Base-by-base conservation (phyloP, 2,329 filamentous ascomycete species). In the Fusarium odoratissimum region DNA sequence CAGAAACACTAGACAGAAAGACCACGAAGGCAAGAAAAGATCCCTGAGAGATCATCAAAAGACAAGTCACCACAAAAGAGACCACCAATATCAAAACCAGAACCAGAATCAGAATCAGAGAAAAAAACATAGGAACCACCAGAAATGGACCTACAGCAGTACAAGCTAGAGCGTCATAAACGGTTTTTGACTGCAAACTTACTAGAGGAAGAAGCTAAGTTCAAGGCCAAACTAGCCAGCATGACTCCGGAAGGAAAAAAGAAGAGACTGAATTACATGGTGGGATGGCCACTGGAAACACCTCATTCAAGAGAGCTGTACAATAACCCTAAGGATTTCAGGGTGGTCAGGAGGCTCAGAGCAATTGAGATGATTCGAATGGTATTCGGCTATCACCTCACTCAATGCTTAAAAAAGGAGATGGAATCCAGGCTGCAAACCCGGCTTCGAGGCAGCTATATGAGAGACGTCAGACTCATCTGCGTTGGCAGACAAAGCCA, bases 221-320 rank as follows among this genome's bases (percentile, higher is more conserved):
- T 16, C 13, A 13, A 16, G 17, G 40, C 40, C 14, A 23, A 6
- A 25, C 12, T 59, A n/a, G 10, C 30, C 8, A 40, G 14, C 11
- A 52, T 61, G 63, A 23, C 63, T 11, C 5, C 5, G 4, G 11
- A n/a, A 17, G 16, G 31, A 8, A 38, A 52, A 41, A 35, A 17
- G 14, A 42, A 54, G n/a, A 8, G 23, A 12, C 25, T 37, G 16
- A 8, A 14, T 17, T 12, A 67, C 11, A 6, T 31, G 1, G 21
- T 14, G 19, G 64, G 55, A 8, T 67, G 41, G 33, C 38, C 63
- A 38, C 13, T 64, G 16, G 13, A 61, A 16, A 23, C 37, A 8
- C 64, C 64, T n/a, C 69, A 69, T 35, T 69, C 66, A 19, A 48
- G 44, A 44, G 40, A 69, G 31, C 16, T 69, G 17, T 64, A 69